Evolutionary conservation across 2,329 filamentous ascomycete species (phyloP).

Genomic region (Aspergillus pseudonomiae): DNA sequence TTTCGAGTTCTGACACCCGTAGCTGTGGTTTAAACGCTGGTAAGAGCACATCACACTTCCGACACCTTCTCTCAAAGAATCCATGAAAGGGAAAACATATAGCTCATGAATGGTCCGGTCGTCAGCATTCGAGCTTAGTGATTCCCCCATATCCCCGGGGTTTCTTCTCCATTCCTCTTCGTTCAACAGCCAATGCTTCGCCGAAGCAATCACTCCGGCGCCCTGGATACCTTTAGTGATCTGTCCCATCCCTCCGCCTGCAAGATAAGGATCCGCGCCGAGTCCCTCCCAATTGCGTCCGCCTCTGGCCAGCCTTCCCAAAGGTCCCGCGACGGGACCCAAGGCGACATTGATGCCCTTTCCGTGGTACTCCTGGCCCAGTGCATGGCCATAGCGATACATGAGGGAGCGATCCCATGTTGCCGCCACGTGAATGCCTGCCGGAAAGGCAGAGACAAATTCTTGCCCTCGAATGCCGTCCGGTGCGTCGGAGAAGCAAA

Average conservation of each 20-base stretch:
- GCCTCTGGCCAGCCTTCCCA: slow-evolving; percentile 2
- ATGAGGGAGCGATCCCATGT: slow-evolving; percentile 10
- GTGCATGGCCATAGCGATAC: background rate
- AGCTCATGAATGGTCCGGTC: slow-evolving; percentile 18
- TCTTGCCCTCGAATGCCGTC: slow-evolving; percentile 10
- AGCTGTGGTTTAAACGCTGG: slow-evolving; percentile 14
- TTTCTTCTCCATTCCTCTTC: slow-evolving; percentile 7
- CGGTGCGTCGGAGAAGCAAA: slow-evolving; percentile 18
- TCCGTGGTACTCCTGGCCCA: background rate
- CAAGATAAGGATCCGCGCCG: slow-evolving; percentile 1
- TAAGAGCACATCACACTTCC: slow-evolving; percentile 22
- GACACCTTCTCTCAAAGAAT: slow-evolving; percentile 15
- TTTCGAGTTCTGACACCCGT: slow-evolving; percentile 15
- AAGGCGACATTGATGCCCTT: slow-evolving; percentile 4
- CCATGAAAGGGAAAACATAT: slow-evolving; percentile 21
- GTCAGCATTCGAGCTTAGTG: slow-evolving; percentile 15
- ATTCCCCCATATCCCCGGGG: background rate
- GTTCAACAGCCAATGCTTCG: slow-evolving; percentile 7
- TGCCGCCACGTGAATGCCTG: slow-evolving; percentile 8
- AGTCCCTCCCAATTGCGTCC: slow-evolving; percentile 5
- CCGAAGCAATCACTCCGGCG: background rate
- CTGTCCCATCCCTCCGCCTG: background rate
- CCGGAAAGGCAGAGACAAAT: slow-evolving; percentile 8
- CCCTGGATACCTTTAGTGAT: background rate
- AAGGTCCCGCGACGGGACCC: slow-evolving; percentile 1